Percentiles rank a stretch among this genome's conserved stretches.
Conservation (phyloP, 495 filamentous ascomycete species). For the Hypoxylon lenormandii region DNA sequence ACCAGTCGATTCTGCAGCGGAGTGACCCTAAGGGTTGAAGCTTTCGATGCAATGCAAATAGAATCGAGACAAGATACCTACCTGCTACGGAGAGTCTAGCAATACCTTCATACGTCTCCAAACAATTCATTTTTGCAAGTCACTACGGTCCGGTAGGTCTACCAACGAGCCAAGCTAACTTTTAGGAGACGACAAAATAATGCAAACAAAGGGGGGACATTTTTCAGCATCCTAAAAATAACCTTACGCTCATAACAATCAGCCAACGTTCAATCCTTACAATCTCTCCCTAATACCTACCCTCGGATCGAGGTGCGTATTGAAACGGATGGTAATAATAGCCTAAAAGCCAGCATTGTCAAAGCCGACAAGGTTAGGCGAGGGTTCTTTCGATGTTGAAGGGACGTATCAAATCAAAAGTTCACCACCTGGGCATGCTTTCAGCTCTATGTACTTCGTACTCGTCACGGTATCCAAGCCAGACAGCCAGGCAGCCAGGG, state of each 20-base stretch:
- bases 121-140: too few species aligned
- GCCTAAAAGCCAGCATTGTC: not conserved
- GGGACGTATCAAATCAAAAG: constrained; percentile 8
- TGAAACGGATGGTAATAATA: constrained; percentile 1
- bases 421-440: too few species aligned
- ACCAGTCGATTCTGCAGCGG: constrained; percentile 22
- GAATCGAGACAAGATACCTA: not conserved
- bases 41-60: not conserved
- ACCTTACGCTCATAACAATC: too few species aligned
- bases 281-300: constrained; percentile 8
- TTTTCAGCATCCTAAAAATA: too few species aligned
- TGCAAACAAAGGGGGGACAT: too few species aligned
- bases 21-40: not conserved
- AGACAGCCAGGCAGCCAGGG: too few species aligned
- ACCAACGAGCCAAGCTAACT: not conserved
- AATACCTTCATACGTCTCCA: too few species aligned
- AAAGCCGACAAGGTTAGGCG: constrained; percentile 23
- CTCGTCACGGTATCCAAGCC: constrained; percentile 7
- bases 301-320: not conserved
- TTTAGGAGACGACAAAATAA: not conserved
- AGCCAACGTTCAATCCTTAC: not conserved
- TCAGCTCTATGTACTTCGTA: constrained; percentile 7
- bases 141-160: too few species aligned
- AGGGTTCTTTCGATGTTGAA: constrained; percentile 2
- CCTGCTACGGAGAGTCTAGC: too few species aligned